Evolutionary conservation across 257 asterid species (phyloP), one percentile per base, ranked within the genome.

Genomic region (Capsicum baccatum): DNA sequence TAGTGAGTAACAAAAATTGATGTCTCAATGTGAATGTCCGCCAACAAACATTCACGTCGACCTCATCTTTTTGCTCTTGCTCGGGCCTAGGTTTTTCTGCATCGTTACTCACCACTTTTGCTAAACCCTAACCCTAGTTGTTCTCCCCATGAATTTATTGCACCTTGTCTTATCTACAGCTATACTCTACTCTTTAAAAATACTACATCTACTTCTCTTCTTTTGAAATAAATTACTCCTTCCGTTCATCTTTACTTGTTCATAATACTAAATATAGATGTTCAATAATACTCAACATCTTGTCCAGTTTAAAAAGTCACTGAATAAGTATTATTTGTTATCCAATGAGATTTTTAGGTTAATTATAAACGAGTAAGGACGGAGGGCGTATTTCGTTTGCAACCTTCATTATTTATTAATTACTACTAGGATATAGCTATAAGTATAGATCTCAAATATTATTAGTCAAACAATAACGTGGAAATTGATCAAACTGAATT

Each of bases 1-100:
- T 44, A 71, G 62, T 50, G 57, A 48, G 54, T 37, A 48, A 70
- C 54, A 16, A 80, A 83, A 70, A 80, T 84, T 86, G 83, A 89
- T 70, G 87, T 84, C 83, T 87, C 87, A 89, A 90, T 88, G 94
- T 91, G 97, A 94, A 93, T 92, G 92, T 90, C 89, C 89, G 86
- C 92, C 92, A 94, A 94, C 97, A 93, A 93, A 93, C 97, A 94
- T 93, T 93, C 98, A 93, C 95, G 97, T 94, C 80, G 95, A 93
- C 87, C 90, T 90, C 87, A 86, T 89, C 82, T 90, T 86, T 81
- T 90, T 90, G 89, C 90, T 85, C 89, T 81, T 81, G 90, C 85
- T 91, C 86, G 91, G 91, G 89, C 83, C 82, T 89, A 87, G 94
- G 90, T 85, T 90, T 90, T 87, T 39, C 87, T 85, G 84, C 87